phyloP scores from a whole-genome alignment of 2,329 filamentous ascomycete species.

The Fusarium phyllophilum region DNA sequence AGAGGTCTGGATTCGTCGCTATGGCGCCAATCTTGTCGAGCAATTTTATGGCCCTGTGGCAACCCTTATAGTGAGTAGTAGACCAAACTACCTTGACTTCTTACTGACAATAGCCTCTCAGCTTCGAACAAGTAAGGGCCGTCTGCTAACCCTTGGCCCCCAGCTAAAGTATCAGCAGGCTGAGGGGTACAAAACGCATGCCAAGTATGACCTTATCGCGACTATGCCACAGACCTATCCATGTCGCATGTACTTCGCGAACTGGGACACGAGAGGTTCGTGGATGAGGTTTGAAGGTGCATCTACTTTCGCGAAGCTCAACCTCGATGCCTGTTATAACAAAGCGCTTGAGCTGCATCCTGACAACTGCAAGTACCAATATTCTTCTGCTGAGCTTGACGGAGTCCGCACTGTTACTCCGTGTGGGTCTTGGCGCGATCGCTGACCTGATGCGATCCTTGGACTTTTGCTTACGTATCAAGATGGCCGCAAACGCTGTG shows the following conservation, averaged over 20 bases:
- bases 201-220: background rate
- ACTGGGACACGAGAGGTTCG: fast-evolving
- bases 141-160: background rate
- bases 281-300: background rate
- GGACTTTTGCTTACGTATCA: background rate
- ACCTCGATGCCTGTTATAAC: fast-evolving
- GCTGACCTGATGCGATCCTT: background rate
- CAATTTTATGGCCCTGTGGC: fast-evolving
- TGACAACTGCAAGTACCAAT: background rate
- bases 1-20: background rate
- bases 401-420: background rate
- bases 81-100: fast-evolving
- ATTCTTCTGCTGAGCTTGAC: background rate
- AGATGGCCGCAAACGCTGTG: background rate
- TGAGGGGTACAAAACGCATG: fast-evolving
- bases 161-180: background rate
- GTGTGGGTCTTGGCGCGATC: fast-evolving
- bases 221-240: fast-evolving
- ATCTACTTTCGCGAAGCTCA: background rate
- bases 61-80: background rate
- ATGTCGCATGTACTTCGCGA: background rate
- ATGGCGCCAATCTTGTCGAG: background rate
- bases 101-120: background rate
- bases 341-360: fast-evolving
- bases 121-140: background rate